phyloP scores from a whole-genome alignment of 139 green algal genomes.

The Microglena sp. region DNA sequence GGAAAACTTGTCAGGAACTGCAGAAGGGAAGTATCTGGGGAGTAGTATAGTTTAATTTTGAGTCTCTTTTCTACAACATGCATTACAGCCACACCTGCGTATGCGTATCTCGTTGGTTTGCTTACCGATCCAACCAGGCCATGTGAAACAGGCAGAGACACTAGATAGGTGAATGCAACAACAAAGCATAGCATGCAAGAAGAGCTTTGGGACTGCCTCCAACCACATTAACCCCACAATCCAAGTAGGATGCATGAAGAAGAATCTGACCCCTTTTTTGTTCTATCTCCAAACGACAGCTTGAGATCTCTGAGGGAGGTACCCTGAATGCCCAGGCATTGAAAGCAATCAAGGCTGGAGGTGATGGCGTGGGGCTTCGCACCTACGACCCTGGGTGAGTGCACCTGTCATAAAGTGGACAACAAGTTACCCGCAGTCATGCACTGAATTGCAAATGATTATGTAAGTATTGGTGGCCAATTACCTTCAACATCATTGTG shows the following conservation, averaged over 20 bases:
- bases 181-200: neutral
- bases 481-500: no score
- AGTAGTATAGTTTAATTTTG: no score
- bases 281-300: no score
- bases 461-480: no score
- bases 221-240: neutral
- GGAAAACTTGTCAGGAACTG: no score
- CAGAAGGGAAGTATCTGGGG: no score
- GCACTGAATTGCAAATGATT: no score
- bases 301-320: conserved; percentile 76
- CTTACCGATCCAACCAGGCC: neutral
- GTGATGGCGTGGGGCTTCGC: conserved; percentile 75
- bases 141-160: neutral
- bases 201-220: neutral
- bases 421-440: no score
- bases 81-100: no score
- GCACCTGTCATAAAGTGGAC: no score
- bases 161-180: neutral
- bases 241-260: neutral
- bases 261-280: neutral
- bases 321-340: conserved; percentile 75
- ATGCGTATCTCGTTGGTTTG: no score
- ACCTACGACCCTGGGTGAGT: conserved; percentile 75
- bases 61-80: no score
- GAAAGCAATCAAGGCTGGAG: conserved; percentile 84